Conservation (phyloP, 805 yeast genomes). For the Ogataea thermomethanolica region DNA sequence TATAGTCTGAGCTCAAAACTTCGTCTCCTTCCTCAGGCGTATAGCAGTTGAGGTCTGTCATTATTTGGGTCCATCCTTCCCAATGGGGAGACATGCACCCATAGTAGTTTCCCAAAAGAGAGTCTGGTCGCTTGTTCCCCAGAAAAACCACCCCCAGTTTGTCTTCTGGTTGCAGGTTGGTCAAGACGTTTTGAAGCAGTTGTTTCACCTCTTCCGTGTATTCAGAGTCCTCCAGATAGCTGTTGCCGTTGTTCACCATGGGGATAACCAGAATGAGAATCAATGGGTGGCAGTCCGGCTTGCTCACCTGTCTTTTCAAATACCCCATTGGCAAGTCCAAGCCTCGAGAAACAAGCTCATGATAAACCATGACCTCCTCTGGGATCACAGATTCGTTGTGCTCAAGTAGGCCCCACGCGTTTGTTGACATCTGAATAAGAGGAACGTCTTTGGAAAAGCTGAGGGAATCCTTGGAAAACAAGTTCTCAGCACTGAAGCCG, state of each 20-base stretch:
- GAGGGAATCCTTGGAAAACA: slow-evolving; percentile 1
- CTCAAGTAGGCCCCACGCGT: slow-evolving; percentile 44
- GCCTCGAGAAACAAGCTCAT: slow-evolving; percentile 36
- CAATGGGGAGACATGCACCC: slow-evolving; percentile 28
- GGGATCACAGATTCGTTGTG: slow-evolving; percentile 35
- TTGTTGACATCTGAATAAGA: slow-evolving; percentile 47
- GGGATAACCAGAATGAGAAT: slow-evolving; percentile 28
- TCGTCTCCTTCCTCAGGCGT: slow-evolving; percentile 14
- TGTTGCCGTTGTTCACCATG: slow-evolving; percentile 18
- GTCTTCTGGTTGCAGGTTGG: slow-evolving; percentile 20
- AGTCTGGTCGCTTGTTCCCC: slow-evolving; percentile 16
- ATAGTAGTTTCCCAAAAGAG: slow-evolving; percentile 29
- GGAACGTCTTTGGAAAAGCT: slow-evolving; percentile 27
- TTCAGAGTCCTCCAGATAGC: slow-evolving; percentile 19
- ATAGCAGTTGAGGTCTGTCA: slow-evolving; percentile 23
- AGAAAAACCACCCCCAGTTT: slow-evolving; percentile 30
- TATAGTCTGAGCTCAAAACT: slow-evolving; percentile 3
- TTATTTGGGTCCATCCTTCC: slow-evolving; percentile 29
- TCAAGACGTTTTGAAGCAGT: slow-evolving; percentile 11
- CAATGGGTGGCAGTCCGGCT: slow-evolving; percentile 34
- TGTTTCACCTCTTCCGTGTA: slow-evolving; percentile 18
- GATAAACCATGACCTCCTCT: slow-evolving; percentile 36
- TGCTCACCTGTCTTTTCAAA: slow-evolving; percentile 37
- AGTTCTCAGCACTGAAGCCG: slow-evolving; percentile 2
- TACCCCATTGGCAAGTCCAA: slow-evolving; percentile 40